phyloP scores from a whole-genome alignment of 2,329 filamentous ascomycete genomes.

The Dactylellina sp. region DNA sequence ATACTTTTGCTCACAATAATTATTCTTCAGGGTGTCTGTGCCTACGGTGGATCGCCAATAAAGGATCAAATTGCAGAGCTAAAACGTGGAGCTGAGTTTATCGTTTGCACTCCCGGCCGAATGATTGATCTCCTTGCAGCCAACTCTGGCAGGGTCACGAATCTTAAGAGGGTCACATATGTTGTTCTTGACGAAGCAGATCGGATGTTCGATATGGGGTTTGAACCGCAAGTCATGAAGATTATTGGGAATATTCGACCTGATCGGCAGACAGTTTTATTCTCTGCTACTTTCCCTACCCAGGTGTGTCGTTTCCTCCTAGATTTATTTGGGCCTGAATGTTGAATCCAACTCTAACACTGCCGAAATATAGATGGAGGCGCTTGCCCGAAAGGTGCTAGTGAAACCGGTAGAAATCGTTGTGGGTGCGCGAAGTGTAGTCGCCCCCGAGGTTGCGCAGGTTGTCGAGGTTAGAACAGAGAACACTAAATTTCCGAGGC shows the following conservation, averaged over 20 bases:
- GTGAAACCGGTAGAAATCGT: constrained; percentile 88
- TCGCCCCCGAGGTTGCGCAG: constrained; percentile 96
- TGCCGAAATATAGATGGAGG: constrained; percentile 59
- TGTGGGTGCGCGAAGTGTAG: constrained; percentile 70
- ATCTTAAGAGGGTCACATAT: constrained; percentile 97
- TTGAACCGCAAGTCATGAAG: constrained; percentile 99
- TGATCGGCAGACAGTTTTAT: constrained; percentile 99
- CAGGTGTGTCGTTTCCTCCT: constrained; percentile 87
- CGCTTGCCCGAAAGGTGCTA: constrained; percentile 64
- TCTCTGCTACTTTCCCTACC: constrained; percentile 99
- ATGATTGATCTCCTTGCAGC: constrained; percentile 98
- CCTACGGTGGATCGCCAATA: constrained; percentile 94
- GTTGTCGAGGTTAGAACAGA: constrained; percentile 96
- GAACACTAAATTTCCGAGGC: constrained; percentile 79
- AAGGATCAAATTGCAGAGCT: constrained; percentile 97
- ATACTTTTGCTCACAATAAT: constrained; percentile 88
- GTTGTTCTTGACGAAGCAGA: constrained; percentile 98
- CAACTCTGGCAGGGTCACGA: constrained; percentile 79
- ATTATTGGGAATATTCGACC: constrained; percentile 97
- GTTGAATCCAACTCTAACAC: constrained; percentile 36
- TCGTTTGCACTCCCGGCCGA: constrained; percentile 94
- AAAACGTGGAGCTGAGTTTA: constrained; percentile 92
- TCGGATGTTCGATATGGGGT: constrained; percentile 99
- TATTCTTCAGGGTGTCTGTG: constrained; percentile 82
- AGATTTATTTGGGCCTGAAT: constrained; percentile 70